Evolutionary conservation across 208 protist species (phyloP).

Genomic region (Crithidia brevicula): DNA sequence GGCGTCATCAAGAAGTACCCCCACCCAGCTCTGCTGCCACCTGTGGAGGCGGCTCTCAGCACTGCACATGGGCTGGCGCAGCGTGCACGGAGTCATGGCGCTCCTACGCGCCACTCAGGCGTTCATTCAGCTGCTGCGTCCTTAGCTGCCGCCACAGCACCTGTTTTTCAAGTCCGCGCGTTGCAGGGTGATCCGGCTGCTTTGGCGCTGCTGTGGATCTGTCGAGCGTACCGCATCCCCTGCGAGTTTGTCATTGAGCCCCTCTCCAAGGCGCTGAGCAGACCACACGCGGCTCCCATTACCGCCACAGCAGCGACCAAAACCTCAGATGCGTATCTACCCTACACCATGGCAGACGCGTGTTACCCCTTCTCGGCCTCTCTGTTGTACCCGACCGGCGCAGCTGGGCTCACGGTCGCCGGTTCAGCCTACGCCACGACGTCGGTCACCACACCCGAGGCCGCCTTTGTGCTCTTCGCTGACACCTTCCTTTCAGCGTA

Average conservation of each 20-base stretch:
- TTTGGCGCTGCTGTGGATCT: slow-evolving; percentile 76
- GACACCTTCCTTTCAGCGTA: slow-evolving; percentile 34
- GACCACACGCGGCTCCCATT: not conserved
- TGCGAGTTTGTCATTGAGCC: slow-evolving; percentile 64
- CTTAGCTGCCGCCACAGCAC: not conserved
- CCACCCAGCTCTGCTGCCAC: slow-evolving; percentile 43
- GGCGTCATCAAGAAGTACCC: slow-evolving; percentile 54
- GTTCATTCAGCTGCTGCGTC: not conserved
- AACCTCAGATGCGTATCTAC: slow-evolving; percentile 10
- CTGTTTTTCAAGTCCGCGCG: slow-evolving; percentile 55
- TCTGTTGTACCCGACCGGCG: slow-evolving; percentile 3
- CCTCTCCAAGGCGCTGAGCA: slow-evolving; percentile 32
- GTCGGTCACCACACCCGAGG: slow-evolving; percentile 31
- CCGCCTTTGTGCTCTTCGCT: slow-evolving; percentile 27
- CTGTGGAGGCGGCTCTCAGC: slow-evolving; percentile 59
- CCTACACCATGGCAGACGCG: slow-evolving; percentile 38
- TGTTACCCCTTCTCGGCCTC: slow-evolving; percentile 31
- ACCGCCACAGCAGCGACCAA: not conserved
- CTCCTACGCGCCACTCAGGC: too few species aligned
- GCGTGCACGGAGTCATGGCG: not conserved
- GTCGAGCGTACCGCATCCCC: slow-evolving; percentile 68
- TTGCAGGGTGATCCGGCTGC: slow-evolving; percentile 67
- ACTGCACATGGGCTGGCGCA: slow-evolving; percentile 41
- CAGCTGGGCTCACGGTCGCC: not conserved
- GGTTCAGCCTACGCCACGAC: not conserved